Base-by-base conservation (phyloP, 2,329 filamentous ascomycete genomes). In the Hortaea sp. region DNA sequence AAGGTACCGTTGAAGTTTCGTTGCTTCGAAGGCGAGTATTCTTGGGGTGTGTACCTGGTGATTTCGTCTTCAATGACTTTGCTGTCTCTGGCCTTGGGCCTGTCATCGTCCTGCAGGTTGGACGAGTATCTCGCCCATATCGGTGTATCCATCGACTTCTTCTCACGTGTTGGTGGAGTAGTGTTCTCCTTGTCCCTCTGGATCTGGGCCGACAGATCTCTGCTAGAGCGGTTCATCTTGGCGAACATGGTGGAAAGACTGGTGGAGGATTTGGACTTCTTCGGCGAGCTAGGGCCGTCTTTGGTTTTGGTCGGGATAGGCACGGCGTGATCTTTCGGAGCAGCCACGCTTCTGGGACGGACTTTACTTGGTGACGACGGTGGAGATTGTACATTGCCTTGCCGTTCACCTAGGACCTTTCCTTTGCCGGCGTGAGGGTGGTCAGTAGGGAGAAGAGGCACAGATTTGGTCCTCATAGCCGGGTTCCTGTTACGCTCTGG, bases 171-270 rank as follows among this genome's bases (percentile, higher is more conserved):
- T 1, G 73, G 69, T 3, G 85, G 86, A 30, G 77, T 82, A 45
- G 75, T 76, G 63, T 95, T 95, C 66, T 95, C 88, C 66, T 94
- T 94, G 63, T 90, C 82, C 57, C 78, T 82, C 29, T 68, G 64
- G 27, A 70, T 65, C 44, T 74, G 70, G 5, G 79, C 76, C 9
- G 78, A 76, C 31, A 67, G 68, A 45, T 75, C 69, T 59, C 82
- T 86, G 44, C 81, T 74, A 7, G 86, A 88, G 62, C 61, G 57
- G 42, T 84, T 88, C 49, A 81, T 79, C 47, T 84, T 82, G 47
- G 80, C 81, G 43, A 95, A 76, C 45, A 95, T 76, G 4, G 76
- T 80, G 0, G 80, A 79, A n/a, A 97, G 73, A 62, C 88, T 94
- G 30, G 85, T 85, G 3, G 85, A 77, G 0, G 89, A 94, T 65